These are phyloP conservation scores for Kwoniella bestiolae DNA, from an alignment of 768 basidiomycete species.

Conservation along the genomic window DNA sequence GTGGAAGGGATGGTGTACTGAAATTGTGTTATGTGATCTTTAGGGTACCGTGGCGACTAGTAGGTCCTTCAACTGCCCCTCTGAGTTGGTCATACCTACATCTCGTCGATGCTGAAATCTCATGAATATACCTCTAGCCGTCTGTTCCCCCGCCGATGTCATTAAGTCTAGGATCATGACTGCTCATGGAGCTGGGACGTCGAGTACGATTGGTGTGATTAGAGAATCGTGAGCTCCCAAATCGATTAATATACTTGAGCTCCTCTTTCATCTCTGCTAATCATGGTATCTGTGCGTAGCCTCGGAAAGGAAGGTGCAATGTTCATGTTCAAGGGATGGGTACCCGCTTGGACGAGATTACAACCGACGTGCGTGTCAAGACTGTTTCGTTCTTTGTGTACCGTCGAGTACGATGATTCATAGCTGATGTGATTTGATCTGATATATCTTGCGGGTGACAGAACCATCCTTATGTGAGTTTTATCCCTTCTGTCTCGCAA, in stretches of 20 bases:
- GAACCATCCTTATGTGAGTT: conserved; percentile 46
- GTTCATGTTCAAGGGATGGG: conserved; percentile 55
- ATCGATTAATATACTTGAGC: no score
- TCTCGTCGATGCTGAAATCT: no score
- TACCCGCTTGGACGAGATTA: conserved; percentile 52
- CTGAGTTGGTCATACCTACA: no score
- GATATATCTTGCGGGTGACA: no score
- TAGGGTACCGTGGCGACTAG: conserved; percentile 50
- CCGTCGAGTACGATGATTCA: no score
- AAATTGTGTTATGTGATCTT: neutral
- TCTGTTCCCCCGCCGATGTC: conserved; percentile 54
- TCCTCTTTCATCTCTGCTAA: neutral
- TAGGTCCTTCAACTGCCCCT: conserved; percentile 15
- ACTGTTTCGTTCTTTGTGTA: neutral
- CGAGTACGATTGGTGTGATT: conserved; percentile 41
- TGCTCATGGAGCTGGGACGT: conserved; percentile 44
- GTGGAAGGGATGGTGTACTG: no score
- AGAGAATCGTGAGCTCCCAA: conserved; percentile 38
- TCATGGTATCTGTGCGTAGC: conserved; percentile 5
- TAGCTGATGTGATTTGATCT: neutral
- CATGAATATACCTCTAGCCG: no score
- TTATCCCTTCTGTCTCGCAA: no score
- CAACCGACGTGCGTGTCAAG: conserved; percentile 43
- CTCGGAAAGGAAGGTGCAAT: conserved; percentile 46
- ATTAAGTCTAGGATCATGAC: conserved; percentile 53